Evolutionary conservation across 306 rosid genomes (phyloP), one percentile per base, ranked within the genome.

Genomic region (Cyamopsis tetragonoloba): DNA sequence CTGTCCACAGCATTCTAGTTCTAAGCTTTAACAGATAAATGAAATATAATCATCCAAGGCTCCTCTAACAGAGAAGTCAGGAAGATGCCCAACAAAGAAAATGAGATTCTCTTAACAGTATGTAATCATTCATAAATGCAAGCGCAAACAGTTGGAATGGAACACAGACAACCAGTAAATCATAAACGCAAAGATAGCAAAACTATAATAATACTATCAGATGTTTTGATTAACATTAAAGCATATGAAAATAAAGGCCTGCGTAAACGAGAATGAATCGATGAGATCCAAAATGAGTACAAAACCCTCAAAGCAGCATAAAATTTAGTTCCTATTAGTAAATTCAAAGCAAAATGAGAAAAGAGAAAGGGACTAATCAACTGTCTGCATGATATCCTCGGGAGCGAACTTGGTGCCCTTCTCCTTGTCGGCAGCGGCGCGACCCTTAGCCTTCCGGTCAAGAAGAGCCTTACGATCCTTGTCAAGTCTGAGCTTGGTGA

Each of bases 361-460:
- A 4, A 12, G 7, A 1, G 3, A 18, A 3, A 14, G 42, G 4
- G 26, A 42, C 81, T 78, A 91, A 71, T 91, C 97, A 1, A 91
- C 72, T n/a, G 70, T 81, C 76, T 91, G 97, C 97, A 91, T 88
- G 30, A 91, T 83, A 13, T 91, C 97, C 78, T 91, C 93, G 0
- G 97, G 81, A 0, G 97, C 88, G 58, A 91, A 91, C 82, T 91
- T 91, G 48, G 92, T 80, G 0, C 92, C 97, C 86, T 91, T 91
- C 66, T 86, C 97, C 84, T 91, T 91, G 26, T 91, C 97, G 0
- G 97, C 86, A 10, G 96, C 88, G 37, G 97, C 92, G 7, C 91
- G 89, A 0, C 97, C 97, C 84, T 84, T 91, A 0, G 97, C 97
- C 86, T 91, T 91, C 48, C 97, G 91, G 50, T 88, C 92, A 5